Evolutionary conservation across 192 early-diverging fungal genomes (phyloP).

Genomic region (Phlyctochytrium planicorne): DNA sequence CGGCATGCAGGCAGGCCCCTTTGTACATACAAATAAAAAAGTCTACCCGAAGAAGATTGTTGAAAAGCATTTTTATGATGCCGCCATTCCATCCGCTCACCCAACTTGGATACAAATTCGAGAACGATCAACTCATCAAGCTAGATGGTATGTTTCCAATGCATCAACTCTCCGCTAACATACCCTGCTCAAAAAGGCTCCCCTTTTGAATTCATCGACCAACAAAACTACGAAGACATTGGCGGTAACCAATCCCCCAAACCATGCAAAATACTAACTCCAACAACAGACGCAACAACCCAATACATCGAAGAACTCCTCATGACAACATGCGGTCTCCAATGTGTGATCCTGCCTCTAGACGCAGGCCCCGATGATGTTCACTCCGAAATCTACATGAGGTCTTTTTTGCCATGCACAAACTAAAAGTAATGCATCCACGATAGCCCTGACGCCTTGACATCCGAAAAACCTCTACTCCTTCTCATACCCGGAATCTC

Average conservation of each 20-base stretch:
- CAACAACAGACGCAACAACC: constrained; percentile 7
- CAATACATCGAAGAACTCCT: constrained; percentile 11
- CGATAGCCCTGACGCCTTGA: constrained; percentile 13
- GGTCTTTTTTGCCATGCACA: no score
- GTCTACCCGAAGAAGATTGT: no score
- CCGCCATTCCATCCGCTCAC: not conserved
- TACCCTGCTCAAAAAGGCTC: not conserved
- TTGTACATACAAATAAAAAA: no score
- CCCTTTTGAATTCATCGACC: constrained; percentile 22
- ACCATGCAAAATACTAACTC: no score
- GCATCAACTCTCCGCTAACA: not conserved
- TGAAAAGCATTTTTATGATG: no score
- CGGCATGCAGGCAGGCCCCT: no score
- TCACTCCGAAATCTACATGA: constrained; percentile 3
- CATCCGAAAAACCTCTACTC: constrained; percentile 15
- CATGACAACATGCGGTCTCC: constrained; percentile 1
- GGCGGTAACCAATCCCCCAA: no score
- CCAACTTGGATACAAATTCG: constrained; percentile 11
- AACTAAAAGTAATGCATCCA: not conserved
- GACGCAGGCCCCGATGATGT: constrained; percentile 8
- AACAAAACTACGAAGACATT: constrained; percentile 16
- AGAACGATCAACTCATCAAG: constrained; percentile 15
- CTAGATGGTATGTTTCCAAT: constrained; percentile 4
- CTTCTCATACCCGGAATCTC: constrained; percentile 17
- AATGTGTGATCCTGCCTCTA: constrained; percentile 1